Evolutionary conservation across 2,329 filamentous ascomycete species (phyloP).

Genomic region (Parastagonospora nodorum): DNA sequence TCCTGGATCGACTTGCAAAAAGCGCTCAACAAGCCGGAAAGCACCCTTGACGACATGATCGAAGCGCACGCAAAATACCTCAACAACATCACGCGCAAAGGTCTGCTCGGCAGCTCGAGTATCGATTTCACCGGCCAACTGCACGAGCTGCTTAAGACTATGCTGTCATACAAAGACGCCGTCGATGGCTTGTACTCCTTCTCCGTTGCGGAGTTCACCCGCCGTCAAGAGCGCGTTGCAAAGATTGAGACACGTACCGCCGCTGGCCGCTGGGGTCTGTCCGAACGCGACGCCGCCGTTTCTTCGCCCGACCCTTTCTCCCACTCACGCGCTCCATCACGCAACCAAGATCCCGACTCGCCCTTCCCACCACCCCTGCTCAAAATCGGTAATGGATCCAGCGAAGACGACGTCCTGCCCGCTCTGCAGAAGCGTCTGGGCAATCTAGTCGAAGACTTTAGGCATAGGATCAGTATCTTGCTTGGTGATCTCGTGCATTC

Average conservation of each 20-base stretch:
- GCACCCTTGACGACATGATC: conserved; percentile 94
- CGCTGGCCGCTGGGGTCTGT: conserved; percentile 67
- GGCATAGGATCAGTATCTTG: conserved; percentile 75
- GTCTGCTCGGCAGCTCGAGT: conserved; percentile 76
- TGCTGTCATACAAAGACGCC: conserved; percentile 91
- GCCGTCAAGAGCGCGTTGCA: conserved; percentile 82
- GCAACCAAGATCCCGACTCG: conserved; percentile 42
- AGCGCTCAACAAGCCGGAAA: conserved; percentile 80
- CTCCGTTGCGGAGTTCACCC: conserved; percentile 91
- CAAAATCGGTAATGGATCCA: conserved; percentile 39
- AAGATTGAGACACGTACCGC: conserved; percentile 70
- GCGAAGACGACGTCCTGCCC: conserved; percentile 70
- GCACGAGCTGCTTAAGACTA: conserved; percentile 88
- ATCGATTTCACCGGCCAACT: conserved; percentile 86
- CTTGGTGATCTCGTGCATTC: conserved; percentile 92
- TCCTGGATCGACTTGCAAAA: conserved; percentile 91
- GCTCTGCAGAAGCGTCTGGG: conserved; percentile 75
- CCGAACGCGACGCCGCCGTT: conserved; percentile 54
- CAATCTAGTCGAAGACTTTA: conserved; percentile 76
- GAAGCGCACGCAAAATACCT: conserved; percentile 89
- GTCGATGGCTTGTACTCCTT: conserved; percentile 95
- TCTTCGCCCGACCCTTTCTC: conserved; percentile 31
- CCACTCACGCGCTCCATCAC: conserved; percentile 24
- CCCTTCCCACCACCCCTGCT: conserved; percentile 51
- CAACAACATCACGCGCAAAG: conserved; percentile 93